Evolutionary conservation across 1,284 basidiomycete genomes (phyloP).

Genomic region (Melampsora americana): DNA sequence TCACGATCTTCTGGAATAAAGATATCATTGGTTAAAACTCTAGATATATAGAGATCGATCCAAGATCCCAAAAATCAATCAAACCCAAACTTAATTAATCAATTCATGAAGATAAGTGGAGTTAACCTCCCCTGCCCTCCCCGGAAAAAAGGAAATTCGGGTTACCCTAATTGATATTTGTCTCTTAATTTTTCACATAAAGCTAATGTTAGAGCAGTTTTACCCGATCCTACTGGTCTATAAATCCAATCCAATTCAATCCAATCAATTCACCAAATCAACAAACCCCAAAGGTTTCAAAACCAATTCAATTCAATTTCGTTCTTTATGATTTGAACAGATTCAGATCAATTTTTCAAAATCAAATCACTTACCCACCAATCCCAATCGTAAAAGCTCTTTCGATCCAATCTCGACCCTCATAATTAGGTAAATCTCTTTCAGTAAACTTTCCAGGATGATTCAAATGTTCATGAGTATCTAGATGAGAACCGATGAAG

Average conservation of each 20-base stretch:
- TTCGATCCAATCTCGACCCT: constrained; percentile 78
- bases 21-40: constrained; percentile 89
- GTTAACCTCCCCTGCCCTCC: too few relatives aligned
- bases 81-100: background rate
- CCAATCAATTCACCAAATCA: too few relatives aligned
- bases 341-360: background rate
- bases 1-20: constrained; percentile 97
- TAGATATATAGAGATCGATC: too few relatives aligned
- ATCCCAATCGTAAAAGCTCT: constrained; percentile 95
- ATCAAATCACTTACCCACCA: constrained; percentile 68
- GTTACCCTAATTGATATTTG: constrained; percentile 75
- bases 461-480: constrained; percentile 47
- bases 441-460: constrained; percentile 80
- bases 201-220: constrained; percentile 88
- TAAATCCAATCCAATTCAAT: background rate
- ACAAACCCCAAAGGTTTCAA: too few relatives aligned
- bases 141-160: too few relatives aligned
- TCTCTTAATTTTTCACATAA: constrained; percentile 80
- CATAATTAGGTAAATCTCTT: constrained; percentile 85
- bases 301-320: too few relatives aligned
- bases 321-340: constrained; percentile 61
- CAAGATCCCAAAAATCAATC: too few relatives aligned
- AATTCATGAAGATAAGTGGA: too few relatives aligned
- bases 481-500: too few relatives aligned
- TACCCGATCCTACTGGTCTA: constrained; percentile 83